Percentiles rank a stretch among this genome's conserved stretches.
Conservation (phyloP, 768 basidiomycete species). For the Tephrocybe sp. region DNA sequence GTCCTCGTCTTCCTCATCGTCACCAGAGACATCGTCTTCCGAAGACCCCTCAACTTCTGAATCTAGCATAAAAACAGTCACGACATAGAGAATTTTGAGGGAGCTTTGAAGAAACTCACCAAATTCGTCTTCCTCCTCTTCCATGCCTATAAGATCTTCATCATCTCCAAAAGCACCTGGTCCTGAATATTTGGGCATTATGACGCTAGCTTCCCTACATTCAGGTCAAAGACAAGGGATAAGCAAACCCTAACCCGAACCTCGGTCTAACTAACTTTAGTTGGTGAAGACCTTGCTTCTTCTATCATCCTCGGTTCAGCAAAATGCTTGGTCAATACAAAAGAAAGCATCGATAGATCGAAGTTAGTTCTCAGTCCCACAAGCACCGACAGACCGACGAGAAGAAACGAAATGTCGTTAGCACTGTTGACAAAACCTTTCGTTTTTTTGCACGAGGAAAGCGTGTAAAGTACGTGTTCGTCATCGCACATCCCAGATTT, state of each 20-base stretch:
- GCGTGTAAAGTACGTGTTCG: too few species aligned
- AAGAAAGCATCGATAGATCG: too few species aligned
- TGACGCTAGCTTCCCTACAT: conserved; percentile 1
- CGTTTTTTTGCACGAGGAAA: too few species aligned
- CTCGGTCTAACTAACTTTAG: too few species aligned
- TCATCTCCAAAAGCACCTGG: conserved; percentile 8
- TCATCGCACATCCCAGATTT: too few species aligned
- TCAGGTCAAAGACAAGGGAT: not conserved
- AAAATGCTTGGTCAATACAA: too few species aligned
- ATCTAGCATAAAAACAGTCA: not conserved
- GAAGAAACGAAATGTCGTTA: too few species aligned
- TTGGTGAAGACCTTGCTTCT: too few species aligned
- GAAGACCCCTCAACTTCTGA: conserved; percentile 7
- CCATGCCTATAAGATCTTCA: conserved; percentile 17
- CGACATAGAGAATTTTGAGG: not conserved
- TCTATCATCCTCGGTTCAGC: not conserved
- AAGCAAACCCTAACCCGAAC: conserved; percentile 7
- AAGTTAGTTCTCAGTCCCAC: too few species aligned
- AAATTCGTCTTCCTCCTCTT: conserved; percentile 19
- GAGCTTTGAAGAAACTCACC: conserved; percentile 4
- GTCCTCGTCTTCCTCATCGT: conserved; percentile 14
- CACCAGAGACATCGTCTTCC: conserved; percentile 6
- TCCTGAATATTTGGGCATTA: not conserved
- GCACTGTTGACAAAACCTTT: too few species aligned
- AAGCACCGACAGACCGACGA: too few species aligned